Evolutionary conservation across 164 flowering plant genomes (phyloP), one percentile per base, ranked within the genome.

Genomic region (Echeveria elegans): DNA sequence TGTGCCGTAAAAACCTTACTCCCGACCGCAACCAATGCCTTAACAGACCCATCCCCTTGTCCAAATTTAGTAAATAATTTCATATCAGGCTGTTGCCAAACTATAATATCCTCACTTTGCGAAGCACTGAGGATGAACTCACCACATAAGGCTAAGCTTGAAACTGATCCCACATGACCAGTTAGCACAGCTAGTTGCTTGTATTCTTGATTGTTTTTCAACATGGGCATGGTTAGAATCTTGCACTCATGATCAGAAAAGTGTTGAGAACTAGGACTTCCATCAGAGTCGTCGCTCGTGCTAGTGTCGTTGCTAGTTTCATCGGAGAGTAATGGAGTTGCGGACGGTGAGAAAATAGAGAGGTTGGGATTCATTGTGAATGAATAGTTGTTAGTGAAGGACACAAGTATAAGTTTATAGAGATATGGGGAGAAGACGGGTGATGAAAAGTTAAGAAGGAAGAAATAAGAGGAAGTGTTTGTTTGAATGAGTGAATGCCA

Each of bases 71-170:
- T 80, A 64, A 88, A 94, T n/a, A 66, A 75, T 56, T 82, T 80
- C 15, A 94, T 70, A 76, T 94, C 97, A 15, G 98, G 98, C 76
- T 94, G 96, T 64, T 94, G 98, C 97, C 98, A 91, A 6, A 91
- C 98, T 21, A 89, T 88, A 11, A 94, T 94, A 60, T 94, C 98
- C 60, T 85, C 89, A 4, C 93, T 93, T 38, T 89, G 95, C 1
- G 98, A 94, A 2, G 93, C 98, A 45, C 97, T 94, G 59, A 94
- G 75, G 9, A 94, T 74, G 77, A 90, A 94, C 32, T 94, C 98
- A 4, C 98, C 98, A 45, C 97, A 94, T 11, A 92, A 73, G 56
- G 98, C 89, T 70, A 92, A 63, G 77, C 86, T 90, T 11, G 98
- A 87, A 66, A 92, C 85, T 0, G 96, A 82, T 0, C 92, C 98